A percentile compares a stretch with the other conserved stretches of the same genome.
Conservation (phyloP, 2,329 filamentous ascomycete genomes). For the Monosporascus cannonballus region DNA sequence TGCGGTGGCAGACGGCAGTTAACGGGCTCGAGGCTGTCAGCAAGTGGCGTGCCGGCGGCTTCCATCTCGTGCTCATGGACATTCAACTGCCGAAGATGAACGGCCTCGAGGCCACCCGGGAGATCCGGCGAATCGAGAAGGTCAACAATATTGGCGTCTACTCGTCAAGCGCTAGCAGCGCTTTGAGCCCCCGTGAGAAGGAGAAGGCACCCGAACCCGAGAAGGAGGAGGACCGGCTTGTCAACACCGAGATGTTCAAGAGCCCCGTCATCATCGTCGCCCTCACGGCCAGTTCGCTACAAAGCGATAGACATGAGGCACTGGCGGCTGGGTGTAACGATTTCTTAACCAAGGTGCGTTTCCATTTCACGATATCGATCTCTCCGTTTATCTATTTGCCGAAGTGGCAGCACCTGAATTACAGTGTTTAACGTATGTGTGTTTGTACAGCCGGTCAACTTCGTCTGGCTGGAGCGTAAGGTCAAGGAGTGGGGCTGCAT, state of each 20-base stretch:
- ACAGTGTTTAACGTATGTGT: slow-evolving; percentile 15
- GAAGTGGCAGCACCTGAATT: neutral
- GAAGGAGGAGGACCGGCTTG: slow-evolving; percentile 60
- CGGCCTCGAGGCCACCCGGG: slow-evolving; percentile 87
- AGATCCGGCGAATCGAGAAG: slow-evolving; percentile 83
- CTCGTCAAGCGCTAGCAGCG: slow-evolving; percentile 57
- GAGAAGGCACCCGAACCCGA: slow-evolving; percentile 37
- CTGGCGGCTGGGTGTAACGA: slow-evolving; percentile 95
- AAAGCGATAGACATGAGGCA: slow-evolving; percentile 92
- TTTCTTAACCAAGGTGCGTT: slow-evolving; percentile 85
- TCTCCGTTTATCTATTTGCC: slow-evolving; percentile 1
- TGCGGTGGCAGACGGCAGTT: slow-evolving; percentile 95
- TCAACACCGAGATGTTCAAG: slow-evolving; percentile 72
- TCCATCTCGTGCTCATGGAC: slow-evolving; percentile 96
- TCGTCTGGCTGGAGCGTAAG: slow-evolving; percentile 94
- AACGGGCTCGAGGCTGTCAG: slow-evolving; percentile 89
- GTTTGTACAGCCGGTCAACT: slow-evolving; percentile 74
- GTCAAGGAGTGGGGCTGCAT: slow-evolving; percentile 99
- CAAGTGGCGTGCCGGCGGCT: slow-evolving; percentile 89
- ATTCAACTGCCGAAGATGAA: slow-evolving; percentile 97
- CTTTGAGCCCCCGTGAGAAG: slow-evolving; percentile 34
- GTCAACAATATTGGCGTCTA: slow-evolving; percentile 93
- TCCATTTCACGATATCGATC: neutral
- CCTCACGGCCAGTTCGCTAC: slow-evolving; percentile 86
- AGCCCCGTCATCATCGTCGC: slow-evolving; percentile 97